These are phyloP conservation scores for Diacronema lutheri DNA, from an alignment of 78 protist genomes.

Conservation along the genomic window DNA sequence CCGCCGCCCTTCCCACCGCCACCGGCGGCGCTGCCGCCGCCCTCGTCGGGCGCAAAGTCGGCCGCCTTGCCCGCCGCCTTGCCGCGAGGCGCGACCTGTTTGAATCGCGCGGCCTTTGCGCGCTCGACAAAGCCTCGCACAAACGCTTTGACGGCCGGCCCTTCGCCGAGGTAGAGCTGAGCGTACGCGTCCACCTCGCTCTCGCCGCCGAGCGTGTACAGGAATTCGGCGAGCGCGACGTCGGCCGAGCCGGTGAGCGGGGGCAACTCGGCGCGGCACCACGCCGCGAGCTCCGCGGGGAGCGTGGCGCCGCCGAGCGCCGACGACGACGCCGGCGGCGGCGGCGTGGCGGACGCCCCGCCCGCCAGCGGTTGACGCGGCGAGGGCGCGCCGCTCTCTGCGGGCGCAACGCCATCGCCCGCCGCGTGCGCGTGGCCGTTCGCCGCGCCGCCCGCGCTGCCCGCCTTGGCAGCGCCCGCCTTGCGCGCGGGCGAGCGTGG, in stretches of 20 bases:
- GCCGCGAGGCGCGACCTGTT: not conserved
- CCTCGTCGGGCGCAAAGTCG: not conserved
- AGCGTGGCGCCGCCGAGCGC: not conserved
- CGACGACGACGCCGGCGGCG: no score
- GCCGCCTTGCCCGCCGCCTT: not conserved
- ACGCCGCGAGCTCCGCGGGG: not conserved
- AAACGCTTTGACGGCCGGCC: not conserved
- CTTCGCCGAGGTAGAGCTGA: not conserved
- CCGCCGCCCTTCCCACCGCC: not conserved
- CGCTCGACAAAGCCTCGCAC: no score
- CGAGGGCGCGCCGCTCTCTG: no score
- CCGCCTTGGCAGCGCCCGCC: no score
- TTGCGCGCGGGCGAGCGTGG: no score
- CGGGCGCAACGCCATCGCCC: no score
- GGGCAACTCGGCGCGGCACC: not conserved
- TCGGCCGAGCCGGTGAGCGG: not conserved
- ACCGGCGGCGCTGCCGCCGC: not conserved
- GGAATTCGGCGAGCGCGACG: constrained; percentile 2
- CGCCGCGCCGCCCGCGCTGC: no score
- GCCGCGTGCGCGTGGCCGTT: no score
- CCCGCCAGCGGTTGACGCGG: no score
- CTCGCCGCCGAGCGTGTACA: not conserved
- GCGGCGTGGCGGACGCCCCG: no score
- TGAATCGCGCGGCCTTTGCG: no score
- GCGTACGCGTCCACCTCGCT: not conserved